These are phyloP conservation scores for Penicillium brevicompactum DNA, from an alignment of 2,329 filamentous ascomycete species.

Conservation along the genomic window DNA sequence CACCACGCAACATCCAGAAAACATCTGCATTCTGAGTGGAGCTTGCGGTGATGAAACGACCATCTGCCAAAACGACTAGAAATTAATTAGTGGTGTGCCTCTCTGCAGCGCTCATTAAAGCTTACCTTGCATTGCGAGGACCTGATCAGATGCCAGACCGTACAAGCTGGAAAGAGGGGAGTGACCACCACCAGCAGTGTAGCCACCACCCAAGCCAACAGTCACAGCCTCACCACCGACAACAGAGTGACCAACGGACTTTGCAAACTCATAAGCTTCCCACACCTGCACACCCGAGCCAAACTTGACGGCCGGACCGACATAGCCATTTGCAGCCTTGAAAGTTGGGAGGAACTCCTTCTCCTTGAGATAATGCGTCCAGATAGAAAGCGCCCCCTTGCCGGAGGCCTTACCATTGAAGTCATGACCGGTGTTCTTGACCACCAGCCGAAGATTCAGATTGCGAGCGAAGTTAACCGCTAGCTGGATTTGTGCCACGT, in stretches of 20 bases:
- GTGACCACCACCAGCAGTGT: constrained; percentile 48
- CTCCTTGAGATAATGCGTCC: constrained; percentile 27
- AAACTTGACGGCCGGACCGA: constrained; percentile 54
- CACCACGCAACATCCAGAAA: constrained; percentile 56
- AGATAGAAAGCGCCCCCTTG: constrained; percentile 45
- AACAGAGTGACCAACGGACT: constrained; percentile 48
- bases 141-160: constrained; percentile 61
- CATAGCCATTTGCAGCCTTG: constrained; percentile 42
- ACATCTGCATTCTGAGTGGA: constrained; percentile 39
- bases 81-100: background rate
- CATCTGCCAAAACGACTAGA: constrained; percentile 15
- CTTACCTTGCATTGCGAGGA: constrained; percentile 48
- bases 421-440: constrained; percentile 51
- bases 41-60: constrained; percentile 23
- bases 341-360: constrained; percentile 36
- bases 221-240: constrained; percentile 56
- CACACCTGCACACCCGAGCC: constrained; percentile 55
- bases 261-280: constrained; percentile 51
- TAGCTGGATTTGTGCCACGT: constrained; percentile 33
- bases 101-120: background rate
- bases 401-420: constrained; percentile 58
- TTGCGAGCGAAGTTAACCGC: constrained; percentile 26
- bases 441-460: constrained; percentile 32
- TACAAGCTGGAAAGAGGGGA: constrained; percentile 48
- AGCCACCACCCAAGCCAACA: constrained; percentile 53